Conservation (phyloP, 129 eudicot species). For the Helianthus annuus region HanXRQr2.0-SUNRISE NC_035445.2:14388133-14388632, state of each 20-base stretch:
- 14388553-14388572: too few relatives aligned
- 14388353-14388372: not conserved
- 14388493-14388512: too few relatives aligned
- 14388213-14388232: too few relatives aligned
- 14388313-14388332: not conserved
- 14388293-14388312: too few relatives aligned
- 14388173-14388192: not conserved
- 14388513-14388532: too few relatives aligned
- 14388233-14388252: too few relatives aligned
- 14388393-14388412: not conserved
- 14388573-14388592: conserved; percentile 72
- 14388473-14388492: too few relatives aligned
- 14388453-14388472: too few relatives aligned
- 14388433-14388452: too few relatives aligned
- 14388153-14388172: not conserved
- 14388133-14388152: not conserved
- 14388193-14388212: not conserved
- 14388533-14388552: too few relatives aligned
- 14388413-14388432: not conserved
- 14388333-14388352: not conserved
- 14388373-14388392: not conserved
- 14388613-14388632: conserved; percentile 38
- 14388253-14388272: not conserved
- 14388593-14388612: conserved; percentile 78
- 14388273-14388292: too few relatives aligned